Conservation (phyloP, 1,284 basidiomycete genomes). For the Vanrija sp. region DNA sequence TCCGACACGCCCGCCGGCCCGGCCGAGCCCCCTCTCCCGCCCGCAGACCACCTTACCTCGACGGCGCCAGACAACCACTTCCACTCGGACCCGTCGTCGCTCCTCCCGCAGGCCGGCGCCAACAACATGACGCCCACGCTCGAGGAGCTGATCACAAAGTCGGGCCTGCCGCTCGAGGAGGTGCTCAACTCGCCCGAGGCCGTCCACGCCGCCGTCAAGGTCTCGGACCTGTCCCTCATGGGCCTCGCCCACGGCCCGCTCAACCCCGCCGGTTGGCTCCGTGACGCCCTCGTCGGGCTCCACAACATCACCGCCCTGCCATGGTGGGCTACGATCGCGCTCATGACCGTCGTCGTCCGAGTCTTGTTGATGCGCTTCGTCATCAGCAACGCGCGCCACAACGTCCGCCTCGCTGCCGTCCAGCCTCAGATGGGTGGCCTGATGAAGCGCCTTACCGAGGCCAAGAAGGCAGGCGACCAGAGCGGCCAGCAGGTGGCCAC, state of each 20-base stretch:
- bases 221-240: conserved; percentile 72
- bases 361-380: conserved; percentile 65
- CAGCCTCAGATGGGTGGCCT: conserved; percentile 59
- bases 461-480: conserved; percentile 54
- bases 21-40: conserved; percentile 5
- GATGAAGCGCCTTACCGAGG: conserved; percentile 55
- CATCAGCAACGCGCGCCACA: conserved; percentile 62
- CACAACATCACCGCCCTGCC: conserved; percentile 71
- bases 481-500: conserved; percentile 57
- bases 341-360: conserved; percentile 67
- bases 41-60: conserved; percentile 12
- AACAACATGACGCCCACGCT: conserved; percentile 33
- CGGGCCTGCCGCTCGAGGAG: conserved; percentile 34
- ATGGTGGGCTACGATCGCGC: conserved; percentile 80
- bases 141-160: conserved; percentile 41
- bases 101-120: conserved; percentile 38
- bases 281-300: conserved; percentile 63
- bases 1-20: conserved; percentile 9
- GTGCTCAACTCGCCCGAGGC: conserved; percentile 47
- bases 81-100: conserved; percentile 22
- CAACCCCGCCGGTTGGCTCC: conserved; percentile 62
- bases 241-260: conserved; percentile 60
- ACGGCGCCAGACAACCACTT: conserved; percentile 18
- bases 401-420: conserved; percentile 65
- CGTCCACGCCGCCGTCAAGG: conserved; percentile 54